Base-by-base conservation (phyloP, 345 rosid genomes). In the Conringia planisiliqua region DNA sequence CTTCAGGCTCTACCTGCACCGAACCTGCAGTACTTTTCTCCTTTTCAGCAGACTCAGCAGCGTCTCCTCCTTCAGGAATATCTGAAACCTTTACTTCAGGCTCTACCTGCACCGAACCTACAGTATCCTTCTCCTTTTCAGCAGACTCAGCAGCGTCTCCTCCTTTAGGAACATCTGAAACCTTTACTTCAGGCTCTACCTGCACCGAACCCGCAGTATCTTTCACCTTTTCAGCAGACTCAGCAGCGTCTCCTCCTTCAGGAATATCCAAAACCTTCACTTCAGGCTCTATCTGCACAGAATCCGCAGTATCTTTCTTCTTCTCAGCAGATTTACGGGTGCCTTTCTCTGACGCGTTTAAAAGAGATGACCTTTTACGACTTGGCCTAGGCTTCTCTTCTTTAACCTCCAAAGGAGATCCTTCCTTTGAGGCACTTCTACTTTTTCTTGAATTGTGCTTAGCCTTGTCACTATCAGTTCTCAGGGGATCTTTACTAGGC, bases 391-490 rank as follows among this genome's bases (percentile, higher is more conserved):
- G 68, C 81, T 82, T 88, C 76, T 77, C 86, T 29, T 48, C 80
- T 47, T 76, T 82, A 79, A 77, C 82, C 55, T 75, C 86, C 33
- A 68, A 64, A 55, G 72, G 70, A 61, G 82, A 70, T 40, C 56
- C 89, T 72, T 86, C 83, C 60, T 72, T 84, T 42, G 61, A 39
- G 59, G 81, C 64, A 35, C 72, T 81, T 43, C 80, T 74, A 68
- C 72, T 64, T 78, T 81, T 90, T 80, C 86, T 83, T 22, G 30
- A 54, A 77, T 35, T 71, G 24, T 56, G 79, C 78, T 87, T 89
- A 64, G 54, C 78, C 81, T 86, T 89, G 80, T 79, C 86, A 71
- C 54, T 38, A 82, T 73, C 89, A 78, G 30, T 73, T 82, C 84
- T 82, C 13, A 78, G 46, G 56, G 78, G 70, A 59, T 89, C 80